Conservation (phyloP, 2,329 filamentous ascomycete species). For the Phaeomoniella chlamydospora region DNA sequence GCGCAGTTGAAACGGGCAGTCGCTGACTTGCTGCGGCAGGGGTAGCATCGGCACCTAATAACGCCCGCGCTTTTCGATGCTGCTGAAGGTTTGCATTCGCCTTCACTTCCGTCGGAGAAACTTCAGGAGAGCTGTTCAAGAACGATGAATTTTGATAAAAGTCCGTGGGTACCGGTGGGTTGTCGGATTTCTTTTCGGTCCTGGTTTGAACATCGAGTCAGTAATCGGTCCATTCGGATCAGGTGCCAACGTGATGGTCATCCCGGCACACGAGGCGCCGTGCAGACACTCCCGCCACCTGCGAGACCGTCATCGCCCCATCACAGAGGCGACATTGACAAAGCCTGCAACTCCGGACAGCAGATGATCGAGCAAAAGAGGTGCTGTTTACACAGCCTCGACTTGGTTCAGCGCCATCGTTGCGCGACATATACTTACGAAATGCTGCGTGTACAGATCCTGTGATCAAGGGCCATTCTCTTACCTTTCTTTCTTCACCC, state of each 20-base stretch:
- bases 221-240: too few relatives aligned
- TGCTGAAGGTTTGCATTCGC: slow-evolving; percentile 13
- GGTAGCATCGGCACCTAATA: slow-evolving; percentile 16
- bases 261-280: too few relatives aligned
- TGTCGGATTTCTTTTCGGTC: not conserved
- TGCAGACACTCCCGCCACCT: too few relatives aligned
- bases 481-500: not conserved
- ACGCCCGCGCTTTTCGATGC: slow-evolving; percentile 19
- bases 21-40: slow-evolving; percentile 11
- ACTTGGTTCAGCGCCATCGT: too few relatives aligned
- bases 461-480: not conserved
- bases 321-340: too few relatives aligned
- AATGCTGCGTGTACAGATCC: not conserved
- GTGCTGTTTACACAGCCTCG: too few relatives aligned
- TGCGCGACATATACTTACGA: too few relatives aligned
- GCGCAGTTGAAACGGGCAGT: slow-evolving; percentile 9
- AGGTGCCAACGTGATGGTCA: too few relatives aligned
- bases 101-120: slow-evolving; percentile 20
- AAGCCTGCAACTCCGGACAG: too few relatives aligned
- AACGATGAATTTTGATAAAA: slow-evolving; percentile 13
- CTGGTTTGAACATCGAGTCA: too few relatives aligned
- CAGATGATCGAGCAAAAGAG: too few relatives aligned
- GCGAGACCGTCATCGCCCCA: too few relatives aligned
- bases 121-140: slow-evolving; percentile 19
- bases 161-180: not conserved